These are phyloP conservation scores for Naganishia randhawae DNA, from an alignment of 768 basidiomycete species.

Conservation along the genomic window DNA sequence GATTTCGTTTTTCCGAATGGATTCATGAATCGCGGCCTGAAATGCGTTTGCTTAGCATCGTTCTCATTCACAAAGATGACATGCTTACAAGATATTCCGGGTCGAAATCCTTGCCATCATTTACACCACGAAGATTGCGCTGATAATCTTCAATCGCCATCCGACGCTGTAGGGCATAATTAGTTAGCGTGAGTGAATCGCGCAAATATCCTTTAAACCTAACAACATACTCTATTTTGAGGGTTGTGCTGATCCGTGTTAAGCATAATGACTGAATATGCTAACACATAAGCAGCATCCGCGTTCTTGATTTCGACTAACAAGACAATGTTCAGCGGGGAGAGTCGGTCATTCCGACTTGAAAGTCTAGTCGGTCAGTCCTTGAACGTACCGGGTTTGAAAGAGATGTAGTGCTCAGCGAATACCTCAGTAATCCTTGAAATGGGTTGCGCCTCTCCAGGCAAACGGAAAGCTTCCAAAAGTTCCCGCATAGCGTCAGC, in stretches of 20 bases:
- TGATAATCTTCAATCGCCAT: slow-evolving; percentile 95
- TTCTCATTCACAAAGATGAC: slow-evolving; percentile 52
- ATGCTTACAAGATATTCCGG: slow-evolving; percentile 64
- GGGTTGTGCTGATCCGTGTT: slow-evolving; percentile 97
- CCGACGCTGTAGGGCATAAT: slow-evolving; percentile 55
- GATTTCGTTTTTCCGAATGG: slow-evolving; percentile 88
- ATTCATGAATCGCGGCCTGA: slow-evolving; percentile 86
- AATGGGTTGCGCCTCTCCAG: slow-evolving; percentile 94
- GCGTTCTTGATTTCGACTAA: slow-evolving; percentile 83
- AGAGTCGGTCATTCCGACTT: slow-evolving; percentile 21
- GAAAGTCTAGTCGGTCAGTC: neutral
- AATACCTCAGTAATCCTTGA: slow-evolving; percentile 89
- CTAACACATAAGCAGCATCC: slow-evolving; percentile 88
- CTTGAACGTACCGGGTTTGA: slow-evolving; percentile 62
- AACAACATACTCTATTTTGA: slow-evolving; percentile 65
- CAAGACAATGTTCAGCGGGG: neutral
- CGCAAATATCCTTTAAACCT: no score
- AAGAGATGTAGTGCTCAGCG: slow-evolving; percentile 82
- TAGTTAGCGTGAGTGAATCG: neutral
- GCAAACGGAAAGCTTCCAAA: slow-evolving; percentile 86
- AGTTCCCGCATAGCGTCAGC: slow-evolving; percentile 95
- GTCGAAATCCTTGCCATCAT: slow-evolving; percentile 76
- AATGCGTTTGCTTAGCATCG: neutral
- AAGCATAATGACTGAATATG: slow-evolving; percentile 95
- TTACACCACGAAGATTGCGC: slow-evolving; percentile 86